These are phyloP conservation scores for Mycosphaerelloides madeirae DNA, from an alignment of 2,329 filamentous ascomycete genomes.

Conservation along the genomic window DNA sequence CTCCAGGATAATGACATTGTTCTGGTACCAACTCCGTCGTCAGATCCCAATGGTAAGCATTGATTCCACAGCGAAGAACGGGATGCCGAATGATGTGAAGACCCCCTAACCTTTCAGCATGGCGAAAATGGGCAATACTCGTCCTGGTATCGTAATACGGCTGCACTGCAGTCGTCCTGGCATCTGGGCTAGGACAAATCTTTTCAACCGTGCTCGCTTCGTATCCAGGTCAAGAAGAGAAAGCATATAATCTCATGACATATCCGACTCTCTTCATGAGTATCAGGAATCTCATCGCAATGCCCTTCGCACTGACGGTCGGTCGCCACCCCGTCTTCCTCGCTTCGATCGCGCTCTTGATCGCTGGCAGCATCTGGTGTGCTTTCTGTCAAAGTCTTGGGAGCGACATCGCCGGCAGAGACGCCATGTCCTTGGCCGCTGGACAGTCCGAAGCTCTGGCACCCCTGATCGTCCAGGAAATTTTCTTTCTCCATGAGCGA, in stretches of 20 bases:
- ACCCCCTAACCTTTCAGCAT: not conserved
- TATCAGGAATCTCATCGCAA: slow-evolving; percentile 31
- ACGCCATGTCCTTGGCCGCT: slow-evolving; percentile 30
- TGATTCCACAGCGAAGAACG: not conserved
- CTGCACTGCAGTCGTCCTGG: not conserved
- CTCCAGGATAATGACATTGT: too few relatives aligned
- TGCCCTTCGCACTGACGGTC: slow-evolving; percentile 33
- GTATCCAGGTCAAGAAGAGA: not conserved
- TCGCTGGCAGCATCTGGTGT: slow-evolving; percentile 25
- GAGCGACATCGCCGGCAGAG: slow-evolving; percentile 28
- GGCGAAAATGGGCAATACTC: not conserved
- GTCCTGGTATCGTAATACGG: not conserved
- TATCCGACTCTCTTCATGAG: slow-evolving; percentile 34
- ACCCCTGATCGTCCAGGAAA: slow-evolving; percentile 33
- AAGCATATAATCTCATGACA: slow-evolving; percentile 31
- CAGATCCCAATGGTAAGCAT: not conserved
- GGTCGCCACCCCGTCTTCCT: slow-evolving; percentile 33
- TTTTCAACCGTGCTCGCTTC: not conserved
- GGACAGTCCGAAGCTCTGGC: slow-evolving; percentile 24
- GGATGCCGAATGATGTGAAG: not conserved
- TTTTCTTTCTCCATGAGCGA: slow-evolving; percentile 45
- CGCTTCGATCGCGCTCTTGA: slow-evolving; percentile 25
- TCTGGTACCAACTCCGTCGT: not conserved
- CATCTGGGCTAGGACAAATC: not conserved
- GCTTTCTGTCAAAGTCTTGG: slow-evolving; percentile 21